A percentile compares a stretch with the other conserved stretches of the same genome.
These are phyloP conservation scores for Arthrobotrys entomopaga DNA, from an alignment of 2,329 filamentous ascomycete species.

Conservation along the genomic window DNA sequence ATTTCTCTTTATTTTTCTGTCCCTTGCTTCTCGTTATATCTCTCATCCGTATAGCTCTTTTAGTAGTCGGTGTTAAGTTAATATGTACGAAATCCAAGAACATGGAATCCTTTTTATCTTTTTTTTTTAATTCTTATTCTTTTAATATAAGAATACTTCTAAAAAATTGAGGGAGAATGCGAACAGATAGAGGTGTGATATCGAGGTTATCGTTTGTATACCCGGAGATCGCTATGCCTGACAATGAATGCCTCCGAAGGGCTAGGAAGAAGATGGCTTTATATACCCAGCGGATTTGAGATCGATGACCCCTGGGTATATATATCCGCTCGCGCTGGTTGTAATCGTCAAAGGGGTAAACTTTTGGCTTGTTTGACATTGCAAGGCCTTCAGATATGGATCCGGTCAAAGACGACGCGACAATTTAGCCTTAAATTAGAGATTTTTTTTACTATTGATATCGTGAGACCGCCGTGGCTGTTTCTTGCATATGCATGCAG, in stretches of 20 bases:
- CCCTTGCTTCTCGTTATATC: conserved; percentile 41
- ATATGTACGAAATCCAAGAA: conserved; percentile 53
- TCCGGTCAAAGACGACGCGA: background rate
- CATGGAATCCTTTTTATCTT: conserved; percentile 43
- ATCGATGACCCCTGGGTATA: too few relatives aligned
- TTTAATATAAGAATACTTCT: background rate
- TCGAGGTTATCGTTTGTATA: too few relatives aligned
- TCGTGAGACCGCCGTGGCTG: conserved; percentile 46
- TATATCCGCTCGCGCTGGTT: too few relatives aligned
- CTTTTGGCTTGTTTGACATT: background rate
- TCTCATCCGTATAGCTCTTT: conserved; percentile 41
- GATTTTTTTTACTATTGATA: background rate
- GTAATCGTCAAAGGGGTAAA: conserved; percentile 1
- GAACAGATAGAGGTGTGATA: background rate
- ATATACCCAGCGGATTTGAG: too few relatives aligned
- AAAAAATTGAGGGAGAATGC: background rate
- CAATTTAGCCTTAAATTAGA: conserved; percentile 17
- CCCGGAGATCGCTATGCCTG: too few relatives aligned
- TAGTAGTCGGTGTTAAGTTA: conserved; percentile 53
- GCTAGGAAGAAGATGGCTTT: too few relatives aligned
- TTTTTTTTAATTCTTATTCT: too few relatives aligned
- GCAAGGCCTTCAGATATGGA: background rate
- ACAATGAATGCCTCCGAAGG: too few relatives aligned
- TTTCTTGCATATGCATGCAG: conserved; percentile 37
- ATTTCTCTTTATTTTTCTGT: conserved; percentile 33